Percentiles rank a stretch among this genome's conserved stretches.
Conservation (phyloP, 352 stramenopile species). For the Globisporangium paddicum region DNA sequence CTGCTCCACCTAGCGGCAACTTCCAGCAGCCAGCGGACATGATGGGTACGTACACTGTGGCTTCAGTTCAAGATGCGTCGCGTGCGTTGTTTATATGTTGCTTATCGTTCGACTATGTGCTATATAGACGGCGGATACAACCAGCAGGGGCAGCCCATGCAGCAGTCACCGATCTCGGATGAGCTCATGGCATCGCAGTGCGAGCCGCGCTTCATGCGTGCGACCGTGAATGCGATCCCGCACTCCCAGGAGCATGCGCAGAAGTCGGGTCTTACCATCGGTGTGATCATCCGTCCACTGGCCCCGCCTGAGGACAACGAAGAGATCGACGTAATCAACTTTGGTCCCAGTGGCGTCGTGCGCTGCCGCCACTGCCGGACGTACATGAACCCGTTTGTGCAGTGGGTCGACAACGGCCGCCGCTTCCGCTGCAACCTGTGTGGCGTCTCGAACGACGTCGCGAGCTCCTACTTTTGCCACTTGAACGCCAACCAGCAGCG, state of each 20-base stretch:
- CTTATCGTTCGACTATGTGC: conserved; percentile 2
- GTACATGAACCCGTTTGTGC: conserved; percentile 89
- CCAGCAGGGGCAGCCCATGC: conserved; percentile 43
- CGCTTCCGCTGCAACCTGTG: conserved; percentile 89
- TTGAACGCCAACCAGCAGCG: conserved; percentile 93
- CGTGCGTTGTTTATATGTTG: neutral
- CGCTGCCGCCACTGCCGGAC: conserved; percentile 87
- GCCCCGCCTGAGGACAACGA: conserved; percentile 57
- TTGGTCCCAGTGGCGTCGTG: conserved; percentile 75
- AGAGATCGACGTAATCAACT: conserved; percentile 85
- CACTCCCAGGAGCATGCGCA: conserved; percentile 81
- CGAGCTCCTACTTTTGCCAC: conserved; percentile 98
- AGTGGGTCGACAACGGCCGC: conserved; percentile 87
- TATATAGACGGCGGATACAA: conserved; percentile 44
- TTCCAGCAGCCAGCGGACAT: conserved; percentile 76
- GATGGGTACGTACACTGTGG: conserved; percentile 45
- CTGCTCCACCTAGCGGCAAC: conserved; percentile 58
- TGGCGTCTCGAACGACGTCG: conserved; percentile 86
- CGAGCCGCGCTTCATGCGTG: conserved; percentile 79
- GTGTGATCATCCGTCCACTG: conserved; percentile 80
- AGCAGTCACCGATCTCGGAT: conserved; percentile 50
- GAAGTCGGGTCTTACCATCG: conserved; percentile 83
- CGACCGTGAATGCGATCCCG: conserved; percentile 67
- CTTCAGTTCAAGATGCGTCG: neutral
- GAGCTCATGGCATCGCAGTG: conserved; percentile 73